These are phyloP conservation scores for Strombidium stylifer DNA, from an alignment of 73 alveolate species.

Conservation along the genomic window DNA sequence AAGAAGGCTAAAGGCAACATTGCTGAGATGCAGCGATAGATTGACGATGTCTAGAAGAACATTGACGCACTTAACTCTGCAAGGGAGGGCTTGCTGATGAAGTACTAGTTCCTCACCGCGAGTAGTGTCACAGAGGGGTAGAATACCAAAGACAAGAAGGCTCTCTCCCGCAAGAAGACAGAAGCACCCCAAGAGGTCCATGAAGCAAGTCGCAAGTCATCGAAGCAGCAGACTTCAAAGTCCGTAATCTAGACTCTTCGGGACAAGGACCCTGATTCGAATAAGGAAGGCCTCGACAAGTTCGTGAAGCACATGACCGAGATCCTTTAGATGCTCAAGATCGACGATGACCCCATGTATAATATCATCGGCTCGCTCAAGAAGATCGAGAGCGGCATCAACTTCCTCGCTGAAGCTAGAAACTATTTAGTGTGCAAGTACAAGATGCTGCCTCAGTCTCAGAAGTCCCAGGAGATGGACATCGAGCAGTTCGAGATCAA, in stretches of 20 bases:
- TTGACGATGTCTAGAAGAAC: neutral
- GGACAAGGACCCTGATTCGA: slow-evolving; percentile 3
- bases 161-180: neutral
- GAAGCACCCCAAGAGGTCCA: neutral
- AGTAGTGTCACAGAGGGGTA: neutral
- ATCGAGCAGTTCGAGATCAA: slow-evolving; percentile 10
- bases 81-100: neutral
- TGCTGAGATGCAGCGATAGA: neutral
- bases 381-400: slow-evolving; percentile 7
- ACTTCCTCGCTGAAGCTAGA: slow-evolving; percentile 11
- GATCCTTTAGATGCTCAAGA: slow-evolving; percentile 13
- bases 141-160: neutral
- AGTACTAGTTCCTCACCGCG: slow-evolving; percentile 6
- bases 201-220: no score
- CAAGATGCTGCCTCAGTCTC: no score
- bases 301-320: neutral
- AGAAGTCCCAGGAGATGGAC: no score
- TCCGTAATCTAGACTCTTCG: neutral
- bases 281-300: slow-evolving; percentile 2
- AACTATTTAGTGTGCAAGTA: neutral
- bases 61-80: neutral
- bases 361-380: slow-evolving; percentile 24
- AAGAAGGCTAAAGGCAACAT: neutral
- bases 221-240: no score
- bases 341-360: slow-evolving; percentile 6